A percentile compares a stretch with the other conserved stretches of the same genome.
Conservation (phyloP, 768 basidiomycete species). For the Galerina sulciceps region DNA sequence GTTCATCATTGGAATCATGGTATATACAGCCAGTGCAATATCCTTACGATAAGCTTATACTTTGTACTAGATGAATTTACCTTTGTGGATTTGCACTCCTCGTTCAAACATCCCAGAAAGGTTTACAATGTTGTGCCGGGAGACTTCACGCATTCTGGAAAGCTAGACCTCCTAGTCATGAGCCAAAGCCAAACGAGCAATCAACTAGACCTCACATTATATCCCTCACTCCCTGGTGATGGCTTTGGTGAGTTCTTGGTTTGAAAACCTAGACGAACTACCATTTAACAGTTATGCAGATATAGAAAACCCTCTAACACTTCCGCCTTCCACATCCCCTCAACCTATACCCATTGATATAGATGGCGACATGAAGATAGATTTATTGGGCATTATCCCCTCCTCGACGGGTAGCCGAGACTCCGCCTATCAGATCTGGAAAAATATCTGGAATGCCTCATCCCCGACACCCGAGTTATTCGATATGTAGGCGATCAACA, state of each 20-base stretch:
- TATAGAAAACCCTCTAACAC: constrained; percentile 44
- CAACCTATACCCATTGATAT: constrained; percentile 90
- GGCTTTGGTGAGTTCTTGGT: constrained; percentile 61
- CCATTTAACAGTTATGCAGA: constrained; percentile 30
- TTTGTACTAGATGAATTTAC: constrained; percentile 55
- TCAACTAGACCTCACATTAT: constrained; percentile 71
- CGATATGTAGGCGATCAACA: constrained; percentile 54
- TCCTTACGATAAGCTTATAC: not conserved
- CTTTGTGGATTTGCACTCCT: constrained; percentile 48
- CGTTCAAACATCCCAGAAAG: constrained; percentile 57
- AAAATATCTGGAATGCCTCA: constrained; percentile 77
- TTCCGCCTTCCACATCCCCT: constrained; percentile 67
- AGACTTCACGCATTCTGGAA: constrained; percentile 93
- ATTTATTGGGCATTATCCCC: constrained; percentile 74
- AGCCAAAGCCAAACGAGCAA: constrained; percentile 51
- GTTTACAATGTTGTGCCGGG: constrained; percentile 88
- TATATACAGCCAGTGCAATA: constrained; percentile 31
- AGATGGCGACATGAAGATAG: constrained; percentile 88
- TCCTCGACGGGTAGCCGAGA: constrained; percentile 35
- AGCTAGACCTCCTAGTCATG: constrained; percentile 91
- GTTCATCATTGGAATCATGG: constrained; percentile 86
- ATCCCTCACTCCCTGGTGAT: constrained; percentile 62
- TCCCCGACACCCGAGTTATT: constrained; percentile 58
- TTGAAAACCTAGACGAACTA: not conserved
- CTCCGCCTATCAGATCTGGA: constrained; percentile 69